phyloP scores from a whole-genome alignment of 1,139 yeast species.

The Candida neerlandica region DNA sequence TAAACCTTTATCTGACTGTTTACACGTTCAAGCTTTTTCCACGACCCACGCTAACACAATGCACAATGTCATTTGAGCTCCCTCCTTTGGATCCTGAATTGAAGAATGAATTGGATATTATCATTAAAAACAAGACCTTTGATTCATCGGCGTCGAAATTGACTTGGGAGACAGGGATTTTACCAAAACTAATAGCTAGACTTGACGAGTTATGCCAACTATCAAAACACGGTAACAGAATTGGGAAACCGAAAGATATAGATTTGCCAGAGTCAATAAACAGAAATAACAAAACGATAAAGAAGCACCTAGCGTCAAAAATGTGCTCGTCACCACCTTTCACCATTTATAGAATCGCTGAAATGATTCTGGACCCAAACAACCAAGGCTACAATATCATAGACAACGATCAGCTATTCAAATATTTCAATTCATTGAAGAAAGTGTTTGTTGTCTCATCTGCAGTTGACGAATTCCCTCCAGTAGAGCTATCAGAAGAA shows the following conservation, averaged over 20 bases:
- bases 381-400: slow-evolving; percentile 33
- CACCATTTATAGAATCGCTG: slow-evolving; percentile 58
- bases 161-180: slow-evolving; percentile 14
- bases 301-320: slow-evolving; percentile 20
- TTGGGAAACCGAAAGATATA: slow-evolving; percentile 17
- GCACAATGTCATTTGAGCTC: slow-evolving; percentile 5
- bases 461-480: slow-evolving; percentile 28
- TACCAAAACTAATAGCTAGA: slow-evolving; percentile 15
- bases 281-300: slow-evolving; percentile 12
- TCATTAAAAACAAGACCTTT: slow-evolving; percentile 11
- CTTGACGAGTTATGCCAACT: slow-evolving; percentile 17
- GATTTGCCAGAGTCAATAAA: slow-evolving; percentile 6
- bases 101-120: slow-evolving; percentile 3
- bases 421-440: slow-evolving; percentile 33
- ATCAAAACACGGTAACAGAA: slow-evolving; percentile 16
- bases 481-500: not conserved
- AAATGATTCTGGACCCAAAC: slow-evolving; percentile 47
- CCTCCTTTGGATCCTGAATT: slow-evolving; percentile 15
- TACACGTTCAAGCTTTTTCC: not conserved
- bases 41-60: not conserved
- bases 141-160: slow-evolving; percentile 5
- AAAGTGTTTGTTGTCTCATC: slow-evolving; percentile 34
- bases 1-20: not conserved
- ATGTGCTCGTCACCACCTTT: slow-evolving; percentile 55
- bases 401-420: slow-evolving; percentile 27